phyloP scores from a whole-genome alignment of 768 basidiomycete species.

The Pulveroboletus sp. region DNA sequence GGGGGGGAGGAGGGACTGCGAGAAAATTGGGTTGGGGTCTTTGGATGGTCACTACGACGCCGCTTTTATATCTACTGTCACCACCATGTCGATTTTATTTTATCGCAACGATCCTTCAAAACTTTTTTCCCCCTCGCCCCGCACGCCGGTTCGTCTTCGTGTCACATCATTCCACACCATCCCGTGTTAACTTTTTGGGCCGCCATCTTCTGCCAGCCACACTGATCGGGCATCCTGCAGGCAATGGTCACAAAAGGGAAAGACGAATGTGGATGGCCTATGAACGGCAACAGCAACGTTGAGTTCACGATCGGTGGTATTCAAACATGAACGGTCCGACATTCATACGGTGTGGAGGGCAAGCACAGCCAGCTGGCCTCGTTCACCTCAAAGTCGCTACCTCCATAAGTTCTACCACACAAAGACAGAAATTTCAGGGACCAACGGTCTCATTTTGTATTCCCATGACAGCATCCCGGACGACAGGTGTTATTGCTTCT shows the following conservation, averaged over 20 bases:
- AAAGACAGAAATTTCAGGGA: slow-evolving; percentile 24
- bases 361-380: slow-evolving; percentile 29
- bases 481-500: slow-evolving; percentile 7
- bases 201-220: slow-evolving; percentile 20
- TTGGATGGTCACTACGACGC: not conserved
- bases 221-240: slow-evolving; percentile 25
- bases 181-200: slow-evolving; percentile 1
- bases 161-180: slow-evolving; percentile 22
- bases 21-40: slow-evolving; percentile 15
- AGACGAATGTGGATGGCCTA: slow-evolving; percentile 8
- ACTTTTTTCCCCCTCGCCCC: slow-evolving; percentile 8
- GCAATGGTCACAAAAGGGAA: slow-evolving; percentile 24
- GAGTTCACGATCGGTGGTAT: slow-evolving; percentile 13
- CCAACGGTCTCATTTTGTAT: slow-evolving; percentile 15
- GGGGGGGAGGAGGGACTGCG: slow-evolving; percentile 16
- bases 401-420: slow-evolving; percentile 14
- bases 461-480: slow-evolving; percentile 29
- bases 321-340: slow-evolving; percentile 15
- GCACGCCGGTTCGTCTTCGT: slow-evolving; percentile 9
- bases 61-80: slow-evolving; percentile 16
- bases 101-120: not conserved
- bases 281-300: slow-evolving; percentile 21
- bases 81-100: slow-evolving; percentile 5
- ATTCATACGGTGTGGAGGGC: slow-evolving; percentile 5
- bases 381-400: slow-evolving; percentile 7